Percentiles rank a stretch among this genome's conserved stretches.
These are phyloP conservation scores for Naganishia onofrii DNA, from an alignment of 768 basidiomycete genomes.

Conservation along the genomic window DNA sequence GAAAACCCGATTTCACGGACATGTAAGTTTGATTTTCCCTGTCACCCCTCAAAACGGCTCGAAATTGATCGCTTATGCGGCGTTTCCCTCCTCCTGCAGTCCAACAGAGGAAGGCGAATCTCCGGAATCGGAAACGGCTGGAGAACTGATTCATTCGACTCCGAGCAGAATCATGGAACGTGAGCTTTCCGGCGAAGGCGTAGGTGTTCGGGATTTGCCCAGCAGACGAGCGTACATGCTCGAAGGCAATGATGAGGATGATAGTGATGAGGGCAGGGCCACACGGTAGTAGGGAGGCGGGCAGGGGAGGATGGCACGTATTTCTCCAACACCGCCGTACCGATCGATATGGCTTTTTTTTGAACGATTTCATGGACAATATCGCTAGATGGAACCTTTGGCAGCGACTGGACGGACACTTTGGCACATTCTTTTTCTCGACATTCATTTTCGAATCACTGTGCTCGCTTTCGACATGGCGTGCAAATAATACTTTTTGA, in stretches of 20 bases:
- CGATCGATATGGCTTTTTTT: not conserved
- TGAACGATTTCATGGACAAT: not conserved
- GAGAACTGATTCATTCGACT: not conserved
- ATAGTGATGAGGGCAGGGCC: not conserved
- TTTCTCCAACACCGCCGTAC: not conserved
- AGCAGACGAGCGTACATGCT: conserved; percentile 24
- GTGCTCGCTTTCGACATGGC: not conserved
- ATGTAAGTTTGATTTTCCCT: conserved; percentile 30
- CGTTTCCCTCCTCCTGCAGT: not conserved
- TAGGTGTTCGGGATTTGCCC: conserved; percentile 27
- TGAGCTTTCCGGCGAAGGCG: conserved; percentile 27
- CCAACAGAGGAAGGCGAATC: conserved; percentile 27
- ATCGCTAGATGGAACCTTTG: not conserved
- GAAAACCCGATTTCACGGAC: conserved; percentile 73
- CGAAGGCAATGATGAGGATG: conserved; percentile 21
- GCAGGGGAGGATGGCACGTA: not conserved
- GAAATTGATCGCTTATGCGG: not conserved
- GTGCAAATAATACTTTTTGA: not conserved
- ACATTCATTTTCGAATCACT: not conserved
- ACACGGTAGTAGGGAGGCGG: not conserved
- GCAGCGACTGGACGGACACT: not conserved
- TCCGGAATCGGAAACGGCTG: conserved; percentile 11
- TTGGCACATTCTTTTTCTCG: not conserved
- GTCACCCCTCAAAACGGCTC: too few relatives aligned
- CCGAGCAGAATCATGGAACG: conserved; percentile 13